Evolutionary conservation across 1,284 basidiomycete genomes (phyloP).

Genomic region (Pseudomicrostroma phylloplanum): DNA sequence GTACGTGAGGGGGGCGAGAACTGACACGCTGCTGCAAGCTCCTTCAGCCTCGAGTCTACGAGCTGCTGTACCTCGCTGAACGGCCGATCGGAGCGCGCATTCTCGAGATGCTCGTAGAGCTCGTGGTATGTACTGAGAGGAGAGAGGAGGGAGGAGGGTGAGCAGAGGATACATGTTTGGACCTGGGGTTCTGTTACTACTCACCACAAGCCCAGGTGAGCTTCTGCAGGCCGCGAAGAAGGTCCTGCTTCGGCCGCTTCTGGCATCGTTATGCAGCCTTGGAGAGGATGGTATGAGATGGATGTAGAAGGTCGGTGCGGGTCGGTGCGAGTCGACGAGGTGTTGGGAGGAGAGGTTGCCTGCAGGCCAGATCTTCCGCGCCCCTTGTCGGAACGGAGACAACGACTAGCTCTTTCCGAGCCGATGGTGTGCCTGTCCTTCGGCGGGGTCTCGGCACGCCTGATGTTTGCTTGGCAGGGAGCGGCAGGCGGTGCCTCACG

Average conservation of each 20-base stretch:
- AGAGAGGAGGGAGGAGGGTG: not conserved
- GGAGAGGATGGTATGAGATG: not conserved
- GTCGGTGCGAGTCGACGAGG: not conserved
- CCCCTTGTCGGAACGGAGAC: too few species aligned
- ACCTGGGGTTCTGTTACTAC: not conserved
- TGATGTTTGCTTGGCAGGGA: too few species aligned
- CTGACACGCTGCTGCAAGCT: conserved; percentile 28
- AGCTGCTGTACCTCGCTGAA: not conserved
- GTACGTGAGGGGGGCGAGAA: conserved; percentile 17
- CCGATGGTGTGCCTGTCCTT: too few species aligned
- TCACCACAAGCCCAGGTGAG: not conserved
- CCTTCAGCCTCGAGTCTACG: conserved; percentile 12
- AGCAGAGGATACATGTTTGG: not conserved
- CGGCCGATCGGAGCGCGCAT: not conserved
- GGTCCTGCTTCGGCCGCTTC: not conserved
- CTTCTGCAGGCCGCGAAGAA: not conserved
- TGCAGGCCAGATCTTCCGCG: too few species aligned
- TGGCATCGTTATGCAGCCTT: not conserved
- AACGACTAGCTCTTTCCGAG: too few species aligned
- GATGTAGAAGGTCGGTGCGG: not conserved
- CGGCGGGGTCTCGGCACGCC: too few species aligned
- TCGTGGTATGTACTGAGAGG: conserved; percentile 30
- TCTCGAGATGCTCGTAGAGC: conserved; percentile 35
- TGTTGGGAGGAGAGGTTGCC: not conserved
- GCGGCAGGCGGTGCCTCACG: too few species aligned